These are phyloP conservation scores for Cystobasidium ongulense DNA, from an alignment of 768 basidiomycete genomes.

Conservation along the genomic window DNA sequence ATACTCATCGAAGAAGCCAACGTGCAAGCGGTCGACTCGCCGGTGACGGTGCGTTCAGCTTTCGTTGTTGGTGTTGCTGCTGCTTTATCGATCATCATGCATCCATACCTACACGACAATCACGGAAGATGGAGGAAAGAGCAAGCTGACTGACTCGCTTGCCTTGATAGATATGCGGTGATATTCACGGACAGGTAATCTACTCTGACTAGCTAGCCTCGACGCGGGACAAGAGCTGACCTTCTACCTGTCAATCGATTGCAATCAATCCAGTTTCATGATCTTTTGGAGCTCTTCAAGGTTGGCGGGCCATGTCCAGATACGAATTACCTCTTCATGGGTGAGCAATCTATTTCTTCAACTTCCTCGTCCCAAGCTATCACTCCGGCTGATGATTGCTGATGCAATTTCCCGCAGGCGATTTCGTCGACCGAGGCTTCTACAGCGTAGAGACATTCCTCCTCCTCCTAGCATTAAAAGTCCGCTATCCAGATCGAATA, in stretches of 20 bases:
- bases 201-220: not conserved
- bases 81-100: constrained; percentile 86
- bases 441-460: constrained; percentile 99
- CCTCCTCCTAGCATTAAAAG: constrained; percentile 88
- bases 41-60: constrained; percentile 83
- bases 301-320: constrained; percentile 98
- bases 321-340: constrained; percentile 99
- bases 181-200: constrained; percentile 82
- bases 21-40: constrained; percentile 89
- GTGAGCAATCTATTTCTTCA: too few relatives aligned
- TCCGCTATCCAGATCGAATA: constrained; percentile 95
- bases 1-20: constrained; percentile 96
- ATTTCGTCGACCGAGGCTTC: constrained; percentile 89
- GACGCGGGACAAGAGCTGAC: too few relatives aligned
- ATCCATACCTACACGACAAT: constrained; percentile 94
- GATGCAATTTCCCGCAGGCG: constrained; percentile 57
- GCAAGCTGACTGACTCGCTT: constrained; percentile 61
- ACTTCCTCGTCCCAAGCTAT: too few relatives aligned
- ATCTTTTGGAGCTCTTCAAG: constrained; percentile 95
- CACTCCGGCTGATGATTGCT: too few relatives aligned
- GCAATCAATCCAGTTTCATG: constrained; percentile 60
- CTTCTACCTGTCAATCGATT: not conserved
- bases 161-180: constrained; percentile 99
- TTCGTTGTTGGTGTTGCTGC: constrained; percentile 69
- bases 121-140: constrained; percentile 95